Evolutionary conservation across 202 grass and related monocot species (phyloP).

Genomic region (Alloteropsis angusta): DNA sequence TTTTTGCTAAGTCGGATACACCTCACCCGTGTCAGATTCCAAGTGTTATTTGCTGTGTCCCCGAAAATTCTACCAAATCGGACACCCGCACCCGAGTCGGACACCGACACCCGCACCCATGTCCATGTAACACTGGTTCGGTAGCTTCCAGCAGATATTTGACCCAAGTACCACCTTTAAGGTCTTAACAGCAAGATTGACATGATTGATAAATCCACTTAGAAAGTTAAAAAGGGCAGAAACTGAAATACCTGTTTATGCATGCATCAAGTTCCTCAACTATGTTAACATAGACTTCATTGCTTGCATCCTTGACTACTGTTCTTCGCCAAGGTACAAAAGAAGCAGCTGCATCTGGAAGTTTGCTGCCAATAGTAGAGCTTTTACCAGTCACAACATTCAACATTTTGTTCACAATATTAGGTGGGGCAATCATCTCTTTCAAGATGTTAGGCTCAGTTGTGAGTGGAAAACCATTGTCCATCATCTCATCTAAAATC

Average conservation of each 20-base stretch:
- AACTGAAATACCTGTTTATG: conserved; percentile 40
- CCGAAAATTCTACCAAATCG: no score
- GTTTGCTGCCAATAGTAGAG: conserved; percentile 49
- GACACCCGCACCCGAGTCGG: no score
- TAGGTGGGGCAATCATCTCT: conserved; percentile 71
- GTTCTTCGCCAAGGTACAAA: conserved; percentile 80
- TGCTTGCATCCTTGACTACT: conserved; percentile 60
- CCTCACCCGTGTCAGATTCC: no score
- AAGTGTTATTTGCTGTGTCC: no score
- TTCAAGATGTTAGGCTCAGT: conserved; percentile 85
- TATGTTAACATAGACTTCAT: conserved; percentile 88
- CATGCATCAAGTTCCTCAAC: conserved; percentile 87
- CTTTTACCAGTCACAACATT: conserved; percentile 73
- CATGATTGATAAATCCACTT: background rate
- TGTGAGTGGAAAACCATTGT: conserved; percentile 90
- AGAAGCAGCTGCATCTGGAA: conserved; percentile 74
- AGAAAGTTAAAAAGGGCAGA: background rate
- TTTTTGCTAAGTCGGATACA: no score
- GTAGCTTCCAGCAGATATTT: conserved; percentile 16
- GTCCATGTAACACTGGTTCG: no score
- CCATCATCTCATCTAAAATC: conserved; percentile 99
- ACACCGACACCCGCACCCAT: no score
- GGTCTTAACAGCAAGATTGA: background rate
- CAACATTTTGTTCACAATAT: conserved; percentile 79
- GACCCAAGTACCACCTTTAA: background rate